Evolutionary conservation across 228 moss, liverwort and hornwort species (phyloP).

Genomic region (Sphagnum fallax): DNA sequence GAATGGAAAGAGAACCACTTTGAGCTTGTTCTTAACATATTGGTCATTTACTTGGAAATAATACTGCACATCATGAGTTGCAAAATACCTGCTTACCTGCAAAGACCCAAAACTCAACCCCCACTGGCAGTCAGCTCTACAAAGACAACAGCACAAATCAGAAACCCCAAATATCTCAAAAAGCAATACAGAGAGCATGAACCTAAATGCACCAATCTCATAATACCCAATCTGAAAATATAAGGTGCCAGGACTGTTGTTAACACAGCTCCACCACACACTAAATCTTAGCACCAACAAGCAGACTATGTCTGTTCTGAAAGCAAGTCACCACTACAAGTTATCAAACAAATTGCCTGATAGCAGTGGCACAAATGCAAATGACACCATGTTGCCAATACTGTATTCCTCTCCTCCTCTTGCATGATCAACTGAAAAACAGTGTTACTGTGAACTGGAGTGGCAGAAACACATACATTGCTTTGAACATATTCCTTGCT

Average conservation of each 20-base stretch:
- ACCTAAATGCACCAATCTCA: too few relatives aligned
- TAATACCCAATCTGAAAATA: not conserved
- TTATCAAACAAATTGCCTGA: too few relatives aligned
- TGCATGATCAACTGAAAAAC: not conserved
- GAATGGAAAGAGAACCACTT: conserved; percentile 96
- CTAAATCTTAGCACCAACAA: too few relatives aligned
- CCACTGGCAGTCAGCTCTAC: not conserved
- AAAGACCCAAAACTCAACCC: not conserved
- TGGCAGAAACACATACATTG: conserved; percentile 47
- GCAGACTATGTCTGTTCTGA: too few relatives aligned
- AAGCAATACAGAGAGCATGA: not conserved
- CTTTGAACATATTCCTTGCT: conserved; percentile 96
- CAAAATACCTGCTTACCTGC: conserved; percentile 89
- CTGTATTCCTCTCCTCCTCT: too few relatives aligned
- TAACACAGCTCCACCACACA: too few relatives aligned
- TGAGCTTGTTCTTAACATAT: conserved; percentile 98
- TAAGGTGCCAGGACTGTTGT: not conserved
- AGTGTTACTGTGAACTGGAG: too few relatives aligned
- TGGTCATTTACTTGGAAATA: conserved; percentile 97
- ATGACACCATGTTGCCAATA: not conserved
- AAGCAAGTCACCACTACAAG: too few relatives aligned
- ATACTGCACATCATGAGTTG: conserved; percentile 79
- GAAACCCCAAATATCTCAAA: not conserved
- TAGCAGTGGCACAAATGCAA: not conserved
- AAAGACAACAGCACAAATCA: too few relatives aligned